A percentile compares a stretch with the other conserved stretches of the same genome.
Conservation (phyloP, 2,329 filamentous ascomycete species). For the Fusarium sp. region DNA sequence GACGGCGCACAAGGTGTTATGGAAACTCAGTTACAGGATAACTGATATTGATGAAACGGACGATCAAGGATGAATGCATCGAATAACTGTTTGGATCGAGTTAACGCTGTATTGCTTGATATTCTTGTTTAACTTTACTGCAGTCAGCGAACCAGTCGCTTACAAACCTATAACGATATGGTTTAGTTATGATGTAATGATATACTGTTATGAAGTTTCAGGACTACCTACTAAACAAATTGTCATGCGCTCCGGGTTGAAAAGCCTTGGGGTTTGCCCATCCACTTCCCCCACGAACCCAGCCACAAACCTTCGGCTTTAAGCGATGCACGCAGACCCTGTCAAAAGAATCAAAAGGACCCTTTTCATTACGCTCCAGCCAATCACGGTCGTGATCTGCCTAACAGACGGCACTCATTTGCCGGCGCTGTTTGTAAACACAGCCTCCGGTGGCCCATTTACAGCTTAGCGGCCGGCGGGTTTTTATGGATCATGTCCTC, state of each 20-base stretch:
- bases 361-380: conserved; percentile 6
- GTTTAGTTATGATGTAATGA: conserved; percentile 10
- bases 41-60: conserved; percentile 5
- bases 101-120: conserved; percentile 10
- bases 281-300: neutral
- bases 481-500: neutral
- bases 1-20: conserved; percentile 38
- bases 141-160: conserved; percentile 3
- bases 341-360: neutral
- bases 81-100: conserved; percentile 1
- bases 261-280: conserved; percentile 37
- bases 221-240: neutral
- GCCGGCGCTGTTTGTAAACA: conserved; percentile 7
- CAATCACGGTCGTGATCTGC: conserved; percentile 8
- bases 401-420: neutral
- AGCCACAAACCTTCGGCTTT: conserved; percentile 17
- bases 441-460: conserved; percentile 21
- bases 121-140: conserved; percentile 2
- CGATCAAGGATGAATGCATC: conserved; percentile 18
- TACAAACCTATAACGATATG: neutral
- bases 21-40: conserved; percentile 9
- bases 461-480: conserved; percentile 14
- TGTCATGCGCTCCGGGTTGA: neutral
- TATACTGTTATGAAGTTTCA: no score
- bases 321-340: conserved; percentile 20